These are phyloP conservation scores for Straminergon stramineum DNA, from an alignment of 225 moss, liverwort and hornwort genomes.

Conservation along the genomic window DNA sequence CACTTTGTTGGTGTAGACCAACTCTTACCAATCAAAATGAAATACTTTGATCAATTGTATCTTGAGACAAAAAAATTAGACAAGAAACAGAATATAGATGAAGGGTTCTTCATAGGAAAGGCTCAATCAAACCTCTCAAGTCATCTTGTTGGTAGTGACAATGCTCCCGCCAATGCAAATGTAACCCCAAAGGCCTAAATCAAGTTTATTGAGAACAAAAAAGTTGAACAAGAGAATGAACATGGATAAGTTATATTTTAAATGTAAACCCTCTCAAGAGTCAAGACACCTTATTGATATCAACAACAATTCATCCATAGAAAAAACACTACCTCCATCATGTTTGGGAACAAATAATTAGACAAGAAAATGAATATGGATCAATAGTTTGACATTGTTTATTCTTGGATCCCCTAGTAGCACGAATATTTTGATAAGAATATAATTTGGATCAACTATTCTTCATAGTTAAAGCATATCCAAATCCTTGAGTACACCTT, in stretches of 20 bases:
- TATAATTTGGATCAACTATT: no score
- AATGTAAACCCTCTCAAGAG: background rate
- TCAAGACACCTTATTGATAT: background rate
- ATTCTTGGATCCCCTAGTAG: background rate
- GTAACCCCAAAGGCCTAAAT: background rate
- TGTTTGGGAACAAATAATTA: background rate
- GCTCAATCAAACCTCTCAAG: background rate
- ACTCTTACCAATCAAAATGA: background rate
- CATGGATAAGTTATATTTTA: background rate
- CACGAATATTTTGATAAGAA: background rate
- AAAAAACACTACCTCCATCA: background rate
- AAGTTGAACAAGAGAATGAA: background rate
- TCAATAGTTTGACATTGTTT: background rate
- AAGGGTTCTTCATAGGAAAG: accelerated
- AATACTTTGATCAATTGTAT: background rate
- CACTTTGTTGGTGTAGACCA: background rate
- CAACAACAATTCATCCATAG: accelerated
- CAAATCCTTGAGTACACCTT: background rate
- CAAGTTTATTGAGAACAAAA: background rate
- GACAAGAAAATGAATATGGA: background rate
- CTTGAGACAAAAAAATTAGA: no score
- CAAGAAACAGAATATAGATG: no score
- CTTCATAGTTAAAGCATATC: background rate
- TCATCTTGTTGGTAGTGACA: accelerated
- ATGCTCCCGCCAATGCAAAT: background rate